phyloP scores from a whole-genome alignment of 2,329 filamentous ascomycete genomes.

The Penicillium fuscoglaucum region DNA sequence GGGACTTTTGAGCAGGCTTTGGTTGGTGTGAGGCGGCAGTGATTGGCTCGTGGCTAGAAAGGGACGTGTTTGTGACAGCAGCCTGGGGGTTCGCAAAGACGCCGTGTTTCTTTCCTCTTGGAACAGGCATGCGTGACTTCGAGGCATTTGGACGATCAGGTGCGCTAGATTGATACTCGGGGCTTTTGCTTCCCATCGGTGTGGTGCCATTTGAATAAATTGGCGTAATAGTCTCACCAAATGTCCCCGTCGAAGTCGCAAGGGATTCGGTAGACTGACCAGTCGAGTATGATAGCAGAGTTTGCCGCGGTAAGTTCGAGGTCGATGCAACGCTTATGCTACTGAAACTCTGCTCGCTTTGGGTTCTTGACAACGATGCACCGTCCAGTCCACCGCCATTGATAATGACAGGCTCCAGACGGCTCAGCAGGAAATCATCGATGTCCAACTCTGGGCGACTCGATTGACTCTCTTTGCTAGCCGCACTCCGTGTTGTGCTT shows the following conservation, averaged over 20 bases:
- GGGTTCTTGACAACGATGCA: constrained; percentile 36
- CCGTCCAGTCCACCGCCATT: constrained; percentile 45
- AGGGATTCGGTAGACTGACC: constrained; percentile 39
- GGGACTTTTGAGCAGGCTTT: constrained; percentile 4
- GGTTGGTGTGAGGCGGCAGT: constrained; percentile 9
- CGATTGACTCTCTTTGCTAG: constrained; percentile 44
- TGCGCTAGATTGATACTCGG: constrained; percentile 8
- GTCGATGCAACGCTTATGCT: constrained; percentile 34
- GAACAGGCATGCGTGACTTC: constrained; percentile 27
- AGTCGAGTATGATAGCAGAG: constrained; percentile 27
- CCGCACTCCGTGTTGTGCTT: constrained; percentile 42
- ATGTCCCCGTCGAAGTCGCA: constrained; percentile 27
- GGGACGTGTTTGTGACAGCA: constrained; percentile 23
- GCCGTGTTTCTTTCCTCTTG: constrained; percentile 20
- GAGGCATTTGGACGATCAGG: not conserved
- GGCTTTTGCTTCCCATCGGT: constrained; percentile 6
- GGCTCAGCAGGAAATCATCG: constrained; percentile 50
- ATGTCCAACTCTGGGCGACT: constrained; percentile 46
- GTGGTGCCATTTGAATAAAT: constrained; percentile 6
- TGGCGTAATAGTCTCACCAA: constrained; percentile 18
- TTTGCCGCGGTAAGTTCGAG: constrained; percentile 23
- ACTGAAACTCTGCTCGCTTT: constrained; percentile 44
- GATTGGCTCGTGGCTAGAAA: constrained; percentile 24
- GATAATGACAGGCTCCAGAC: constrained; percentile 53
- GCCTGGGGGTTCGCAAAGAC: constrained; percentile 26